These are phyloP conservation scores for Solanum hybrid DNA, from an alignment of 305 asterid genomes.

Conservation along the genomic window DNA sequence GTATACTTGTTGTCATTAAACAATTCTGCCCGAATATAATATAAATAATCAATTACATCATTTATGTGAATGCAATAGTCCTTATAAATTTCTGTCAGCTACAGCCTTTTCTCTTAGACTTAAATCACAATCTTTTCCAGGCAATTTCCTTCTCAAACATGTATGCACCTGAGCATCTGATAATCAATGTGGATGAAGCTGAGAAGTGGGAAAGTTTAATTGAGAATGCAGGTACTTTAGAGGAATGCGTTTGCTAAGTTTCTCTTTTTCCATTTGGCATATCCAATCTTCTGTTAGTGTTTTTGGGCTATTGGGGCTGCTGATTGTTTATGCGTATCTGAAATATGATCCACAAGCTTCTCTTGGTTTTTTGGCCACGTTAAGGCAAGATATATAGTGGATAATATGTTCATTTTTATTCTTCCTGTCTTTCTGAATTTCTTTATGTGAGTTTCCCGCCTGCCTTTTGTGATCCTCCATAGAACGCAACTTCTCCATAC, in stretches of 20 bases:
- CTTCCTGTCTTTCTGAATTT: not conserved
- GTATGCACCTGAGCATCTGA: constrained; percentile 95
- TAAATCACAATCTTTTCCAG: constrained; percentile 25
- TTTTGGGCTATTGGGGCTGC: not conserved
- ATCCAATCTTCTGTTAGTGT: not conserved
- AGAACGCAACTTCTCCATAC: not conserved
- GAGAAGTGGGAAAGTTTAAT: constrained; percentile 87
- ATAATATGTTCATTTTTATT: not conserved
- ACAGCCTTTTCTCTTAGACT: constrained; percentile 7
- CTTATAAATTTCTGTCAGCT: not conserved
- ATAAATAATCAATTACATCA: not conserved
- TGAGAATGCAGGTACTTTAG: constrained; percentile 79
- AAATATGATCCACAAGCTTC: not conserved
- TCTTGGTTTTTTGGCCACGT: not conserved
- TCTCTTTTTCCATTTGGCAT: not conserved
- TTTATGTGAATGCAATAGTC: not conserved
- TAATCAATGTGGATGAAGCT: constrained; percentile 85
- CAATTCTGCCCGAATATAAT: not conserved
- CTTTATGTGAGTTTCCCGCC: not conserved
- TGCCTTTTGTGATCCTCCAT: not conserved
- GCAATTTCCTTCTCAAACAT: constrained; percentile 77
- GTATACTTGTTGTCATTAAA: not conserved
- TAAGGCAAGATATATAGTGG: not conserved
- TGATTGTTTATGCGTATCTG: not conserved
- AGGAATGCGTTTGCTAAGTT: not conserved